Percentiles rank a stretch among this genome's conserved stretches.
Conservation (phyloP, 495 filamentous ascomycete genomes). For the Neurospora sp. region DNA sequence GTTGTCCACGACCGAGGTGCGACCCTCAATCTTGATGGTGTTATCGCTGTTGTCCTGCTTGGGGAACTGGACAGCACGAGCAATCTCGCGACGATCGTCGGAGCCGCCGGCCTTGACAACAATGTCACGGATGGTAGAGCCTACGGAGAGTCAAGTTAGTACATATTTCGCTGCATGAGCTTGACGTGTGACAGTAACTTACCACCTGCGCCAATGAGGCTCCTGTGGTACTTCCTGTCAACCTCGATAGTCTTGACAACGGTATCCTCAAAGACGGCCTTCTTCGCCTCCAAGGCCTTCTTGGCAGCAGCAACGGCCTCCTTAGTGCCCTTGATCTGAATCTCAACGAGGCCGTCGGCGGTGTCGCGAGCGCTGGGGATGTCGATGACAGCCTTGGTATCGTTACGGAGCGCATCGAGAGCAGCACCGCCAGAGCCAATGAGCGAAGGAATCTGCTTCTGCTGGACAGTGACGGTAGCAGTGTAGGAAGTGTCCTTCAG, state of each 20-base stretch:
- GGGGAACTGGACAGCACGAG: constrained; percentile 86
- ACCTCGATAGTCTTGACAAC: constrained; percentile 75
- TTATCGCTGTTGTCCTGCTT: constrained; percentile 68
- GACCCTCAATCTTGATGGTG: constrained; percentile 77
- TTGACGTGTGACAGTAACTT: constrained; percentile 22
- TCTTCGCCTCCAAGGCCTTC: constrained; percentile 75
- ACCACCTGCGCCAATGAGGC: constrained; percentile 84
- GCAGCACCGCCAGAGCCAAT: constrained; percentile 84
- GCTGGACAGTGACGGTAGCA: constrained; percentile 72
- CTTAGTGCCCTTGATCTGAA: constrained; percentile 84
- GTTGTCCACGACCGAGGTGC: constrained; percentile 71
- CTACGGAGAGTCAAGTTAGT: constrained; percentile 39
- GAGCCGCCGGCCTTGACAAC: constrained; percentile 82
- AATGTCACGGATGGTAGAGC: constrained; percentile 76
- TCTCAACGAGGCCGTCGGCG: constrained; percentile 60
- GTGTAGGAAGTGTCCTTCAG: constrained; percentile 72
- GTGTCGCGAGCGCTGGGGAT: constrained; percentile 59
- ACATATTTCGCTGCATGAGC: constrained; percentile 7
- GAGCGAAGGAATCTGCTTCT: constrained; percentile 75
- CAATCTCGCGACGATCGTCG: constrained; percentile 66
- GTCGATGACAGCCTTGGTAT: constrained; percentile 78
- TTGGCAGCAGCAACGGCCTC: constrained; percentile 81
- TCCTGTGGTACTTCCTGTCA: constrained; percentile 80
- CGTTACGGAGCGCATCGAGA: constrained; percentile 78
- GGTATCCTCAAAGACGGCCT: constrained; percentile 74